Evolutionary conservation across 1,284 basidiomycete species (phyloP), one percentile per base, ranked within the genome.

Genomic region (Boletus mariae): DNA sequence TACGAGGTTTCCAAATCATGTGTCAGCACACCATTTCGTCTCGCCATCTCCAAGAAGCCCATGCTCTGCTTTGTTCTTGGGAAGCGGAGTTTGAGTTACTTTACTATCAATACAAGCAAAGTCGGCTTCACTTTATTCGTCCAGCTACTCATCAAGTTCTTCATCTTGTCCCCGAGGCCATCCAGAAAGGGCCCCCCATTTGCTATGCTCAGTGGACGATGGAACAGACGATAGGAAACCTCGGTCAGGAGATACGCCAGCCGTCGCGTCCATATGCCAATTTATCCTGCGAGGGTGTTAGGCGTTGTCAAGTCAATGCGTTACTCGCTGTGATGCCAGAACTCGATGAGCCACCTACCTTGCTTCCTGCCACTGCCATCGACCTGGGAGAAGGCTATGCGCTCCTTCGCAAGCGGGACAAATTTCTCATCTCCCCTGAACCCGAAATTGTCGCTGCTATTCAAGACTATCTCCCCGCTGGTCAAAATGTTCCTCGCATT

Each of bases 121-220:
- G 34, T 12, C 7, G 15, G 0, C 3, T 51, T 3, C 43, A 51
- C 3, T 51, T 38, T 20, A n/a, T 51, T 12, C 20, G 11, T 1
- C 49, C 49, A 1, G 4, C 35, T 9, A 9, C 45, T 0, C 49
- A 51, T 10, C 35, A 51, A 40, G 35, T 46, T 1, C 7, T 46
- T 2, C 35, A 55, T 11, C 47, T 56, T 1, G 31, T 29, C 5
- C 26, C 34, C 0, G 45, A 56, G 7, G 17, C 47, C 0, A 5
- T 56, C 29, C 47, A 41, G 5, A 56, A 56, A n/a, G 52, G 47
- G 0, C 52, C 54, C 0, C 34, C 43, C 0, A 59, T 59, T 8
- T 59, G 58, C 3, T 54, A 52, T 10, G 51, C 52, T 0, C 59
- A 60, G 12, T 60, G 59, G 56, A 58, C 49, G 0, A 60, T 60